phyloP scores from a whole-genome alignment of 2,329 filamentous ascomycete genomes.

The Cordyceps cicadae region DNA sequence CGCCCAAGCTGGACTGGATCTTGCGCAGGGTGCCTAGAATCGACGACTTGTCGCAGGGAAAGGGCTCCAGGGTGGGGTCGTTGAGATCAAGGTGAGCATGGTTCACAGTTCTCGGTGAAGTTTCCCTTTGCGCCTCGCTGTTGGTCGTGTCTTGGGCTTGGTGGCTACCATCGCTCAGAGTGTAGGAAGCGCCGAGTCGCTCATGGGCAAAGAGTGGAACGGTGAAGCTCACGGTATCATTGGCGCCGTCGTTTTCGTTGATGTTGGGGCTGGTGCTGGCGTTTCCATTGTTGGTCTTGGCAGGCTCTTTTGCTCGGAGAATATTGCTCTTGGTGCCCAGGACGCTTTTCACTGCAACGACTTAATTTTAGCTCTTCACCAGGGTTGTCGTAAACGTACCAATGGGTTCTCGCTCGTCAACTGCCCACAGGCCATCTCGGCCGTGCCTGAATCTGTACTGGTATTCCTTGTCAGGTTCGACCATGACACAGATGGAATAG shows the following conservation, averaged over 20 bases:
- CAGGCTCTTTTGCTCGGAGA: slow-evolving; percentile 7
- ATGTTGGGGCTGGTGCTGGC: too few species aligned
- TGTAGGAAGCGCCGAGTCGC: slow-evolving; percentile 33
- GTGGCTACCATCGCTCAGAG: slow-evolving; percentile 25
- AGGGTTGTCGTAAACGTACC: slow-evolving; percentile 35
- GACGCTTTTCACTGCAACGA: slow-evolving; percentile 3
- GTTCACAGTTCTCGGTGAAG: slow-evolving; percentile 10
- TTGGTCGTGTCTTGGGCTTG: slow-evolving; percentile 15
- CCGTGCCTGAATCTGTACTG: slow-evolving; percentile 71
- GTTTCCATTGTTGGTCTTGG: slow-evolving; percentile 10
- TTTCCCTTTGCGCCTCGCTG: slow-evolving; percentile 13
- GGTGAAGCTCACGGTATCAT: slow-evolving; percentile 19
- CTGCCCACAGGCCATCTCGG: slow-evolving; percentile 58
- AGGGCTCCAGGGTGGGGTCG: slow-evolving; percentile 41
- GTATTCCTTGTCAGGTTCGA: slow-evolving; percentile 50
- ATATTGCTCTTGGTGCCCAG: slow-evolving; percentile 6
- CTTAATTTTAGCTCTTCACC: not conserved
- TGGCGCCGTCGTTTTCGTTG: too few species aligned
- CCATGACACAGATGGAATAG: slow-evolving; percentile 49
- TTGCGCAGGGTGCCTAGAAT: slow-evolving; percentile 39
- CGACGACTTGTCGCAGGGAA: slow-evolving; percentile 36
- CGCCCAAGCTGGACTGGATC: slow-evolving; percentile 36
- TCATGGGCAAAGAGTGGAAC: slow-evolving; percentile 39
- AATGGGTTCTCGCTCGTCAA: slow-evolving; percentile 54
- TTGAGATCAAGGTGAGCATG: slow-evolving; percentile 26